Conservation (phyloP, 345 rosid species). For the Gossypium arboreum region DNA sequence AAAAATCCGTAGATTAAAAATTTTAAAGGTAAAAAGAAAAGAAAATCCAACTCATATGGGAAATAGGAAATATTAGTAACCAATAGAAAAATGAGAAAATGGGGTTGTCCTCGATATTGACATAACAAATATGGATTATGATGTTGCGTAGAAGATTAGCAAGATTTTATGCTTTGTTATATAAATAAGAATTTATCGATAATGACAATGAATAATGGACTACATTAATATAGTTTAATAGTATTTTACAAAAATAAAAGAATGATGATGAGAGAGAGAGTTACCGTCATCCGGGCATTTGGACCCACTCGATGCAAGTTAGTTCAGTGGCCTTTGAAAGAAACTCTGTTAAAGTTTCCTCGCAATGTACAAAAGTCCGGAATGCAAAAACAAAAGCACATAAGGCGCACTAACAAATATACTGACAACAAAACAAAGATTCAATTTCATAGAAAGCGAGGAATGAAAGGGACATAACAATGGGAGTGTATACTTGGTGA, state of each 20-base stretch:
- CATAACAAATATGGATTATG: conserved; percentile 12
- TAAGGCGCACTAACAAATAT: conserved; percentile 14
- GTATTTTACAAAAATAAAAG: conserved; percentile 8
- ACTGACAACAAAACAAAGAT: conserved; percentile 15
- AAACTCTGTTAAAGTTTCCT: conserved; percentile 99
- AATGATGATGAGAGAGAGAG: conserved; percentile 10
- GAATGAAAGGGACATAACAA: no score
- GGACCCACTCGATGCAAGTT: conserved; percentile 99
- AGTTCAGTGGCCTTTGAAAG: conserved; percentile 99
- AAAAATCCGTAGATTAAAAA: no score
- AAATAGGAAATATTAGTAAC: background rate
- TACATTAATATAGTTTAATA: conserved; percentile 2
- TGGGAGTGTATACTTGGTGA: no score
- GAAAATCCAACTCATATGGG: background rate
- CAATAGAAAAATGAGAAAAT: conserved; percentile 1
- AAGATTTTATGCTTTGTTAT: conserved; percentile 17
- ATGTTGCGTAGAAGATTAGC: conserved; percentile 31
- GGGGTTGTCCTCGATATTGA: conserved; percentile 2
- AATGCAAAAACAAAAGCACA: conserved; percentile 21
- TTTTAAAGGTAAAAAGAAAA: no score
- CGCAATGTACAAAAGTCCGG: conserved; percentile 93
- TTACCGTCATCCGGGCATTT: conserved; percentile 98
- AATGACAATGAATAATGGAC: conserved; percentile 18
- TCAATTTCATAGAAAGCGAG: conserved; percentile 8
- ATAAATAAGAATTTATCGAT: background rate